These are phyloP conservation scores for Candida sonorensis DNA, from an alignment of 805 yeast species.

Conservation along the genomic window DNA sequence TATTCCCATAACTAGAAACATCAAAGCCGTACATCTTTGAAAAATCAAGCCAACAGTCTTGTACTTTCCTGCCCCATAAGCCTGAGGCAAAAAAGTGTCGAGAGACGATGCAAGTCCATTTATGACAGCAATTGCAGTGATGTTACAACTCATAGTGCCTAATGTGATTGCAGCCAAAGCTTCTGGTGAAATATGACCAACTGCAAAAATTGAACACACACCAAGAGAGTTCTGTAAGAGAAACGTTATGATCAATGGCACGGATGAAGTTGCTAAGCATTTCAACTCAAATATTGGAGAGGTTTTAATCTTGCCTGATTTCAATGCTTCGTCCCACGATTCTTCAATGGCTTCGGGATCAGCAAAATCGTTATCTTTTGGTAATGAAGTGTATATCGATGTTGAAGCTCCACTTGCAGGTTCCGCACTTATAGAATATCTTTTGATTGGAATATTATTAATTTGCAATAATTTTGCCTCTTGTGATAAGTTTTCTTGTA, in stretches of 20 bases:
- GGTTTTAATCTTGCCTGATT: conserved; percentile 39
- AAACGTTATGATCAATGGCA: conserved; percentile 62
- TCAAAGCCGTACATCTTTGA: conserved; percentile 57
- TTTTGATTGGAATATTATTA: conserved; percentile 22
- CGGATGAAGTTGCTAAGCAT: conserved; percentile 34
- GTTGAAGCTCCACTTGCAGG: neutral
- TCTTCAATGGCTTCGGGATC: conserved; percentile 22
- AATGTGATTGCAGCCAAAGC: conserved; percentile 73
- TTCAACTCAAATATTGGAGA: conserved; percentile 31
- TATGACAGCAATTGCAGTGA: conserved; percentile 66
- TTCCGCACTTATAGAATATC: conserved; percentile 5
- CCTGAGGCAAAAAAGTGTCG: conserved; percentile 74
- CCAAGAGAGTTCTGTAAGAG: conserved; percentile 65
- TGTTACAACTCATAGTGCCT: conserved; percentile 73
- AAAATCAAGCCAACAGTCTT: conserved; percentile 62
- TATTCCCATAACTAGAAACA: conserved; percentile 44
- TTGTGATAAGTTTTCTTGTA: conserved; percentile 14
- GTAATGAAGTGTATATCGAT: too few relatives aligned
- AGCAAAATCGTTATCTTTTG: conserved; percentile 2
- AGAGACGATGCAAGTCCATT: conserved; percentile 76
- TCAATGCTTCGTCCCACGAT: conserved; percentile 28
- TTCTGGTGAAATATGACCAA: conserved; percentile 63
- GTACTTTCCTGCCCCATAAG: conserved; percentile 62
- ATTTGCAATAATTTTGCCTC: conserved; percentile 24
- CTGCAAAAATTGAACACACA: conserved; percentile 71